Base-by-base conservation (phyloP, 495 filamentous ascomycete genomes). In the Lentithecium fluviatile region DNA sequence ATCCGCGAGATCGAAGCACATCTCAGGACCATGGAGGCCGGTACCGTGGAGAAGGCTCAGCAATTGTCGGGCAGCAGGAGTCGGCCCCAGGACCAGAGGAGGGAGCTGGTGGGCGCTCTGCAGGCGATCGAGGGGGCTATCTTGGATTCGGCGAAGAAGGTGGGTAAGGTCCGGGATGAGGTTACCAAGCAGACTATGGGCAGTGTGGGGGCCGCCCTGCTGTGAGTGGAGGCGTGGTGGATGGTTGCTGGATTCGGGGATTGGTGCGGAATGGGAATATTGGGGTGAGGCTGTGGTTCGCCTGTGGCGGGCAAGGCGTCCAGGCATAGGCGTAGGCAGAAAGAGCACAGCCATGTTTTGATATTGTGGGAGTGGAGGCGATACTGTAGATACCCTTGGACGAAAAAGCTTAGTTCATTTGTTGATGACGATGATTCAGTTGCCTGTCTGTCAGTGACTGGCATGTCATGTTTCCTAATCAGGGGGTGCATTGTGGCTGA, bases 1-100 rank as follows among this genome's bases (percentile, higher is more conserved):
- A 73, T 96, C 49, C 77, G 81, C 47, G 90, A 95, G 71, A 90
- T 96, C 51, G 91, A 96, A 73, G 79, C 83, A 63, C 90, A 94
- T 70, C 77, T 96, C 47, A 78, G 86, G 48, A 84, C 85, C 2
- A 84, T 96, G 21, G 89, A 95, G 68, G 75, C 78, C 8, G 83
- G 81, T 24, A 79, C 89, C 45, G 77, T 86, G 60, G 81, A 85
- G 56, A 86, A 91, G 70, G 81, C 88, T 54, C 83, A 88, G 72
- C 78, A 85, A 52, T 81, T 88, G 68, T 77, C 85, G 52, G 80
- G 78, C 1, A 62, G 71, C 3, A 70, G 61, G 56, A 78, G 71
- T 65, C 76, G 71, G 75, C 69, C 46, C 76, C 70, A 51, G 75
- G 80, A 76, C 23, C 73, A 79, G 54, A 68, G 84, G 49, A 76